These are phyloP conservation scores for Trichosporon sp. DNA, from an alignment of 1,284 basidiomycete genomes.

Conservation along the genomic window DNA sequence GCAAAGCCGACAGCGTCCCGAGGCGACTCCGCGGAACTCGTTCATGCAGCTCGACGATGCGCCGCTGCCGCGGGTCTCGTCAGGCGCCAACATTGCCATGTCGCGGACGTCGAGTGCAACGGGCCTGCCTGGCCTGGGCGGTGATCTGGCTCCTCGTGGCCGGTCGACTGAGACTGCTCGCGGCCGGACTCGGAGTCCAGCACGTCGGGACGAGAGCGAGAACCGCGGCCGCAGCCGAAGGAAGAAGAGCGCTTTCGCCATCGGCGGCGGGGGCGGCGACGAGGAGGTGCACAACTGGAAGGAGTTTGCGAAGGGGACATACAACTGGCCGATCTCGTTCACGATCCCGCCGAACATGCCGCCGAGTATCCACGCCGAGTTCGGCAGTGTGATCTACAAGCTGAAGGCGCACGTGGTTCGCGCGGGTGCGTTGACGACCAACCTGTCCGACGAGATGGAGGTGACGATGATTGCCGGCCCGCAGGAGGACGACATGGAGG, in stretches of 20 bases:
- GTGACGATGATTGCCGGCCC: conserved; percentile 73
- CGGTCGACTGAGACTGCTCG: background rate
- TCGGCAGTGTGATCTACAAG: conserved; percentile 72
- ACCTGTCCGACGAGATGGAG: conserved; percentile 65
- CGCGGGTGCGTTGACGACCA: conserved; percentile 72
- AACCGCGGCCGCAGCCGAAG: conserved; percentile 42
- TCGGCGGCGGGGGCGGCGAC: conserved; percentile 51
- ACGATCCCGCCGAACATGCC: conserved; percentile 74
- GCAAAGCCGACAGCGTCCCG: conserved; percentile 12
- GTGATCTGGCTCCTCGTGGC: background rate
- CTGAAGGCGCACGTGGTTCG: conserved; percentile 79
- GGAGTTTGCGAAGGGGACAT: conserved; percentile 87
- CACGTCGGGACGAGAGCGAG: conserved; percentile 27
- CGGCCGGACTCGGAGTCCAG: conserved; percentile 20
- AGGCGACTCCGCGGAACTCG: conserved; percentile 12
- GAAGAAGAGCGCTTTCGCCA: conserved; percentile 35
- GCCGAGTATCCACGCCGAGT: conserved; percentile 71
- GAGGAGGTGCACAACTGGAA: conserved; percentile 63
- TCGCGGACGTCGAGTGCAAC: conserved; percentile 6
- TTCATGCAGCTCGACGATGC: conserved; percentile 8
- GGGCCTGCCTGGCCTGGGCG: background rate
- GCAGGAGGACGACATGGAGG: conserved; percentile 70
- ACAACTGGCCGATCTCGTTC: conserved; percentile 91
- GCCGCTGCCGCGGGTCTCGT: background rate
- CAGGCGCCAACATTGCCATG: conserved; percentile 5